phyloP scores from a whole-genome alignment of 2,329 filamentous ascomycete species.

The Triangularia verruculosa region DNA sequence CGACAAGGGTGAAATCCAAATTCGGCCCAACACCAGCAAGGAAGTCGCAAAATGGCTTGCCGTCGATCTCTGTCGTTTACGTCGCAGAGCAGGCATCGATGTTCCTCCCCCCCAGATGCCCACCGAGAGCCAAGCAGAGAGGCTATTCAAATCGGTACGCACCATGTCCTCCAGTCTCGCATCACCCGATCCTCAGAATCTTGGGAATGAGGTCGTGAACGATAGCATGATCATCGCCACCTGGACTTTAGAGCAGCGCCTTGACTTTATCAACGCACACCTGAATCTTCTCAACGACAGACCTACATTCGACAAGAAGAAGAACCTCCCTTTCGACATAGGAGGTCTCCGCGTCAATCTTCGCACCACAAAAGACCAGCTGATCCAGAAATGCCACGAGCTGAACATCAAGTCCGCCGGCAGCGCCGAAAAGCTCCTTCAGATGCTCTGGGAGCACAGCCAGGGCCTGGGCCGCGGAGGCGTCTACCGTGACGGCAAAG shows the following conservation, averaged over 20 bases:
- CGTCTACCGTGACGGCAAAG: conserved; percentile 19
- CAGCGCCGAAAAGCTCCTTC: background rate
- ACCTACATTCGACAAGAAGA: background rate
- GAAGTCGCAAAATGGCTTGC: conserved; percentile 9
- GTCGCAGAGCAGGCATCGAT: conserved; percentile 8
- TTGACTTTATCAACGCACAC: background rate
- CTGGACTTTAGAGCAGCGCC: background rate
- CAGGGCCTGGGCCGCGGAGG: background rate
- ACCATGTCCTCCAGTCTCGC: no score
- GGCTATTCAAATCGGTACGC: no score
- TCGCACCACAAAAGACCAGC: background rate
- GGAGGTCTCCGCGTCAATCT: background rate
- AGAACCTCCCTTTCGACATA: background rate
- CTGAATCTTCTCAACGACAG: background rate
- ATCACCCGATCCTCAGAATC: no score
- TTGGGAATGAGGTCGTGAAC: background rate
- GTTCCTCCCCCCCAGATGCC: background rate
- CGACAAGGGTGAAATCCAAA: background rate
- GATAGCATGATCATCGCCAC: background rate
- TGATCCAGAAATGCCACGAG: background rate
- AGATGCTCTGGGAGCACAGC: conserved; percentile 14
- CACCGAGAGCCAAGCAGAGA: background rate
- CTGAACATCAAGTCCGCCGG: conserved; percentile 11
- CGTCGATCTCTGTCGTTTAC: conserved; percentile 12
- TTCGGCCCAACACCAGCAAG: background rate